Base-by-base conservation (phyloP, 2,329 filamentous ascomycete genomes). In the Fusarium anguioides region DNA sequence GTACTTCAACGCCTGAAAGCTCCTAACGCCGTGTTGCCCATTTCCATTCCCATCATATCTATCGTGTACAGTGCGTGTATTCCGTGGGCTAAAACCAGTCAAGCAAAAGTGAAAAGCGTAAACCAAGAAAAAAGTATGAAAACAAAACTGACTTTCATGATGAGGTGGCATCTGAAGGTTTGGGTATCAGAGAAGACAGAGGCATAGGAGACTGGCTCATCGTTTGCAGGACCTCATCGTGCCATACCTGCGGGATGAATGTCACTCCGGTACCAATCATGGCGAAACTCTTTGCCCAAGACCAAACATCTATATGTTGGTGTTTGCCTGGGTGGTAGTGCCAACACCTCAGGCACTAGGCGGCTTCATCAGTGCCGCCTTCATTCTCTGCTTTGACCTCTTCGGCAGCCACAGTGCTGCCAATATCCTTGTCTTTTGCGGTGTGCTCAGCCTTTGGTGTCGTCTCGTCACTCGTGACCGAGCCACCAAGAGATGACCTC, bases 361-460 rank as follows among this genome's bases (percentile, higher is more conserved):
- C 18, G 31, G 35, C 20, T 18, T 42, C 31, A 37, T 41, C 40
- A 10, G 15, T 23, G 27, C 42, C n/a, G 4, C 20, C 31, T n/a
- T n/a, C n/a, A n/a, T n/a, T n/a, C 18, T 46, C 49, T 8, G 29
- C 45, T 21, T 60, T 18, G 1, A 18, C 9, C 10, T 35, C 44
- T n/a, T 51, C 42, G 4, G 36, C 11, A 23, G 52, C 23, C 23
- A 44, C 24, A 31, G 39, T 33, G 31, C 54, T 47, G n/a, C 68
- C 66, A 8, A 72, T 60, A 27, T 72, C 58, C 12, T 70, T 72
- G 20, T 39, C 31, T 20, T 46, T 51, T 29, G 40, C 45, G 23
- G 56, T 36, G 20, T 68, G 59, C 27, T 75, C 72, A 7, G 71
- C 72, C 29, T 50, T 75, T 10, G 75, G 75, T 11, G 75, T 77